phyloP scores from a whole-genome alignment of 2,329 filamentous ascomycete species.

The Plenodomus lindquistii region DNA sequence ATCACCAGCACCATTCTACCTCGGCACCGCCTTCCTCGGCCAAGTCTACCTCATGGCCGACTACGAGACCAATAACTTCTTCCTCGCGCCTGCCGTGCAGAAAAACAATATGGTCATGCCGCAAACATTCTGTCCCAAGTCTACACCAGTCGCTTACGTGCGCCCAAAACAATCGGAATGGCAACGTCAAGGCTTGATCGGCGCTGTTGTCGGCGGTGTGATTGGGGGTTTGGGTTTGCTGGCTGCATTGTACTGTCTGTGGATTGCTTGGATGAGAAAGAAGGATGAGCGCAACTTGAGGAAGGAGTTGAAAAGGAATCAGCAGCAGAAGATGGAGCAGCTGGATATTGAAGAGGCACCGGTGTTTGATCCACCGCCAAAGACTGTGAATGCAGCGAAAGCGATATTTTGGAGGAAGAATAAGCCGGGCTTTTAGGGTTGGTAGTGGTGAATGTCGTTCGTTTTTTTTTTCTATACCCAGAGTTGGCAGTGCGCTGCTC shows the following conservation, averaged over 20 bases:
- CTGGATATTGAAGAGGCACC: slow-evolving; percentile 39
- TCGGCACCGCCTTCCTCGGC: slow-evolving; percentile 47
- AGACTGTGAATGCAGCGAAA: slow-evolving; percentile 26
- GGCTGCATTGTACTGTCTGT: slow-evolving; percentile 33
- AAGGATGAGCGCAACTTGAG: slow-evolving; percentile 32
- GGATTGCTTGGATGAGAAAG: slow-evolving; percentile 32
- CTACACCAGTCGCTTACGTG: slow-evolving; percentile 40
- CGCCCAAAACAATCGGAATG: slow-evolving; percentile 34
- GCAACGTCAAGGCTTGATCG: slow-evolving; percentile 41
- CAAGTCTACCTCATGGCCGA: slow-evolving; percentile 52
- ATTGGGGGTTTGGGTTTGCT: slow-evolving; percentile 40
- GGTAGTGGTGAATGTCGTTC: background rate
- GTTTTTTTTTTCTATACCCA: slow-evolving; percentile 13
- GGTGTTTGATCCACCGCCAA: slow-evolving; percentile 38
- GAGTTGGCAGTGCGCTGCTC: slow-evolving; percentile 13
- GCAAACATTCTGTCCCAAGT: slow-evolving; percentile 45
- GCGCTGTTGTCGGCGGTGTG: slow-evolving; percentile 45
- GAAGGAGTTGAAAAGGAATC: slow-evolving; percentile 31
- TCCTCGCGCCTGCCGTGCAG: slow-evolving; percentile 46
- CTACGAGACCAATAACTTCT: slow-evolving; percentile 47
- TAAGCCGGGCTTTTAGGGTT: slow-evolving; percentile 12
- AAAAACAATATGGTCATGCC: slow-evolving; percentile 49
- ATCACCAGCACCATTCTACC: slow-evolving; percentile 38
- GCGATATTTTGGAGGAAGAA: slow-evolving; percentile 39
- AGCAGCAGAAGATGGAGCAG: slow-evolving; percentile 35